These are phyloP conservation scores for Rhodotorula sp. DNA, from an alignment of 1,284 basidiomycete genomes.

Conservation along the genomic window DNA sequence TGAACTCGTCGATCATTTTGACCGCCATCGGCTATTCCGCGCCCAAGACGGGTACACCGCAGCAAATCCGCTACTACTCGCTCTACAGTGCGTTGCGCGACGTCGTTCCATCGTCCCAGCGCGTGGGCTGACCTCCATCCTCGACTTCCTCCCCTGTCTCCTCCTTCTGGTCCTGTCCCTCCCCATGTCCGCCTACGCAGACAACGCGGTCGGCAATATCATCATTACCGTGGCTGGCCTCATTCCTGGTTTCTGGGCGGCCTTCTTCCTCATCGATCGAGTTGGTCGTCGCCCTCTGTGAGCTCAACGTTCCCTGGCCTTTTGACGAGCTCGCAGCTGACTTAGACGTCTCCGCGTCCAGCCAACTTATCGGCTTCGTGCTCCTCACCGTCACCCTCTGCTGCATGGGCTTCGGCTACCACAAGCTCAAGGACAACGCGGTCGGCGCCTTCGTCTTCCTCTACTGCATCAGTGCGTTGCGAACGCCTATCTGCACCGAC, in stretches of 20 bases:
- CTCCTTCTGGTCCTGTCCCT: not conserved
- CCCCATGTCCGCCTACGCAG: too few species aligned
- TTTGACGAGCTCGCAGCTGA: not conserved
- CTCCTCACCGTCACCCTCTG: conserved; percentile 64
- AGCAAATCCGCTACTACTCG: conserved; percentile 50
- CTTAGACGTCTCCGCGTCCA: conserved; percentile 40
- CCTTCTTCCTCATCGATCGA: conserved; percentile 66
- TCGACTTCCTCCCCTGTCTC: conserved; percentile 28
- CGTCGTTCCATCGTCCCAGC: too few species aligned
- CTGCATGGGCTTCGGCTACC: conserved; percentile 58
- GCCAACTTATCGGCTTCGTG: conserved; percentile 55
- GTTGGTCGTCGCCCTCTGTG: conserved; percentile 55
- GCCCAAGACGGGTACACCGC: conserved; percentile 47
- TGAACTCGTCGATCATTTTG: conserved; percentile 69
- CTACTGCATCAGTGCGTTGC: conserved; percentile 63
- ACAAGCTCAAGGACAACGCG: conserved; percentile 61
- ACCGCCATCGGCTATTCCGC: conserved; percentile 56
- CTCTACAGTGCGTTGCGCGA: conserved; percentile 46
- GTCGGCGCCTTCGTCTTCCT: conserved; percentile 68
- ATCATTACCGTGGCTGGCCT: conserved; percentile 63
- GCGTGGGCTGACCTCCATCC: conserved; percentile 46
- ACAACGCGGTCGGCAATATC: conserved; percentile 47
- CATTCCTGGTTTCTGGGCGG: conserved; percentile 71
- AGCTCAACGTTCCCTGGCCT: not conserved
- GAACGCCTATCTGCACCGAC: conserved; percentile 18